Evolutionary conservation across 148 eudicot genomes (phyloP).

Genomic region (Vaccinium vitisidaea): DNA sequence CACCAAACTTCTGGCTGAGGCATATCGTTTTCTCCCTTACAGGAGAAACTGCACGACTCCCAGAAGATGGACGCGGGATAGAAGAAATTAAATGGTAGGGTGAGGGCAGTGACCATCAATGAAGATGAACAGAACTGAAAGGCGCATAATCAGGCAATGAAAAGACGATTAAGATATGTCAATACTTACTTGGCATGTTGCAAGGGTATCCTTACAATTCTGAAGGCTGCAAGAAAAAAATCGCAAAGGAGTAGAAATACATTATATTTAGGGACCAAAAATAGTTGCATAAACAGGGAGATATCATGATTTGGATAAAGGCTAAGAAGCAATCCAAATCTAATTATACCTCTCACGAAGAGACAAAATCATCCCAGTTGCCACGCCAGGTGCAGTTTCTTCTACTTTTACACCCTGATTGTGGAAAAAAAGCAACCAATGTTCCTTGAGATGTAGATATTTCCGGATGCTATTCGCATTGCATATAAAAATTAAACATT

Average conservation of each 20-base stretch:
- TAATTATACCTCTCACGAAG: constrained; percentile 87
- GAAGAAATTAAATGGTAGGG: not conserved
- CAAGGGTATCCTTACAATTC: constrained; percentile 77
- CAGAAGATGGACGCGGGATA: not conserved
- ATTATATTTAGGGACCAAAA: not conserved
- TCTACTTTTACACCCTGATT: constrained; percentile 64
- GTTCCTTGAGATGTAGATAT: not conserved
- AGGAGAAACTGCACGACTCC: not conserved
- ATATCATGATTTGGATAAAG: not conserved
- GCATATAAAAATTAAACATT: not conserved
- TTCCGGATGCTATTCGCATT: not conserved
- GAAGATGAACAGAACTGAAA: not conserved
- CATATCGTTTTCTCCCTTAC: not conserved
- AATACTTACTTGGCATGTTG: constrained; percentile 69
- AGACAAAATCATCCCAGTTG: constrained; percentile 91
- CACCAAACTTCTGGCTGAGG: not conserved
- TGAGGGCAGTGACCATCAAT: not conserved
- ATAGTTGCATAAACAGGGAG: not conserved
- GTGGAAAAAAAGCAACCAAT: not conserved
- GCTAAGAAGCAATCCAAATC: not conserved
- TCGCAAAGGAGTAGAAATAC: not conserved
- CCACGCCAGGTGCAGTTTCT: constrained; percentile 96
- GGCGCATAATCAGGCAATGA: not conserved
- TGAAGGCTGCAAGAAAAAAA: constrained; percentile 59
- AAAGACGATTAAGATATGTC: not conserved